Percentiles rank a stretch among this genome's conserved stretches.
These are phyloP conservation scores for Pulicaria dysenterica DNA, from an alignment of 129 eudicot species.

Conservation along the genomic window DNA sequence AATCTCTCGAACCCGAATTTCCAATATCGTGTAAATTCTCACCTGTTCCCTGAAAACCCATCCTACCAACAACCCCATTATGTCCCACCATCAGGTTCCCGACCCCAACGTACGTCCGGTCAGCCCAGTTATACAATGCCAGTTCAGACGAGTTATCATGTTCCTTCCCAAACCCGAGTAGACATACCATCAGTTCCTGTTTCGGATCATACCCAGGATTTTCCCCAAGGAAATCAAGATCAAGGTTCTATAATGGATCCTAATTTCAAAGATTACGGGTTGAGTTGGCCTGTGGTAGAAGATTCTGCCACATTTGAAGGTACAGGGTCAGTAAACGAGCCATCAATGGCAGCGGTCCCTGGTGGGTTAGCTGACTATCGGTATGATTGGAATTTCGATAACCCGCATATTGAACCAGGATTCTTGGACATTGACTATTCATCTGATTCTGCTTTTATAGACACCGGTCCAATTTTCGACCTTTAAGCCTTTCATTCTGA, in stretches of 20 bases:
- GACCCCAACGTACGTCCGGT: slow-evolving; percentile 19
- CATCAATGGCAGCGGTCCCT: slow-evolving; percentile 15
- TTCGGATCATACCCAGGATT: slow-evolving; percentile 27
- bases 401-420: slow-evolving; percentile 47
- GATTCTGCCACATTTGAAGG: slow-evolving; percentile 33
- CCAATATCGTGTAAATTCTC: slow-evolving; percentile 33
- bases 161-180: slow-evolving; percentile 29
- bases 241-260: slow-evolving; percentile 20
- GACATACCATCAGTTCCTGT: slow-evolving; percentile 28
- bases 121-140: slow-evolving; percentile 24
- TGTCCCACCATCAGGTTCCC: slow-evolving; percentile 14
- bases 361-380: slow-evolving; percentile 35
- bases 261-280: slow-evolving; percentile 29
- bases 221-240: slow-evolving; percentile 28
- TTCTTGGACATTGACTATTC: slow-evolving; percentile 34
- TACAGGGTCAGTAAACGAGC: slow-evolving; percentile 21
- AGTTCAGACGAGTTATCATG: slow-evolving; percentile 15
- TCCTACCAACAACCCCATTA: slow-evolving; percentile 10
- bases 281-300: slow-evolving; percentile 19
- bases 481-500: slow-evolving; percentile 15
- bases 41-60: not conserved
- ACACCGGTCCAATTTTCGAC: slow-evolving; percentile 55
- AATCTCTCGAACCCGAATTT: slow-evolving; percentile 5
- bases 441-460: slow-evolving; percentile 45
- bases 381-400: slow-evolving; percentile 56